Conservation (phyloP, 2,329 filamentous ascomycete genomes). For the Knufia petricola region DNA sequence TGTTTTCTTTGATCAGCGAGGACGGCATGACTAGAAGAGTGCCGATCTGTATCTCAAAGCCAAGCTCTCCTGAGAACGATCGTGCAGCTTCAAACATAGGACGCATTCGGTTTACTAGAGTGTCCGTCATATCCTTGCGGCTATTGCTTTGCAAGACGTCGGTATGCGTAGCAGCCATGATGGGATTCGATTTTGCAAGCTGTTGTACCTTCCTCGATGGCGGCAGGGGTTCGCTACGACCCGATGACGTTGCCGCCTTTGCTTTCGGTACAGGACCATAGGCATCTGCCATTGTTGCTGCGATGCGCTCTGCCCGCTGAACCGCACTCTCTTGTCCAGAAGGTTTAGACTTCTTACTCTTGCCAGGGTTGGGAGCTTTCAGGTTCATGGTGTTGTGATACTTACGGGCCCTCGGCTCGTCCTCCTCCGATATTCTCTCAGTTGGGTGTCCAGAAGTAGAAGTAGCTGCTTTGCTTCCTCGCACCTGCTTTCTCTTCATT, state of each 20-base stretch:
- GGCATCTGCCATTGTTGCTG: not conserved
- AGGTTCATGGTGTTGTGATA: constrained; percentile 7
- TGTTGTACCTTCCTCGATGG: constrained; percentile 15
- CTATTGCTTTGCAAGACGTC: constrained; percentile 7
- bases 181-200: constrained; percentile 12
- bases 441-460: not conserved
- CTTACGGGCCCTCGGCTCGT: constrained; percentile 3
- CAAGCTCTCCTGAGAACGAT: constrained; percentile 27
- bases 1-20: constrained; percentile 13
- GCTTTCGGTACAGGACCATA: not conserved
- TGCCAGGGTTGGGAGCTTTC: constrained; percentile 15
- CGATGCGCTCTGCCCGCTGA: not conserved
- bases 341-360: constrained; percentile 4
- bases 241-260: too few species aligned
- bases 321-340: not conserved
- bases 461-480: too few species aligned
- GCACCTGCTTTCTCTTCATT: too few species aligned
- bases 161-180: constrained; percentile 11
- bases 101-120: constrained; percentile 25
- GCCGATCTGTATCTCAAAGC: constrained; percentile 31
- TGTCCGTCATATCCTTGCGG: constrained; percentile 15
- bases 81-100: constrained; percentile 28
- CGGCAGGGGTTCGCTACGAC: not conserved
- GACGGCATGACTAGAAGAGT: constrained; percentile 26
- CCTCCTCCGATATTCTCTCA: constrained; percentile 3